These are phyloP conservation scores for Pyrus communis DNA, from an alignment of 306 rosid genomes.

Conservation along the genomic window DNA sequence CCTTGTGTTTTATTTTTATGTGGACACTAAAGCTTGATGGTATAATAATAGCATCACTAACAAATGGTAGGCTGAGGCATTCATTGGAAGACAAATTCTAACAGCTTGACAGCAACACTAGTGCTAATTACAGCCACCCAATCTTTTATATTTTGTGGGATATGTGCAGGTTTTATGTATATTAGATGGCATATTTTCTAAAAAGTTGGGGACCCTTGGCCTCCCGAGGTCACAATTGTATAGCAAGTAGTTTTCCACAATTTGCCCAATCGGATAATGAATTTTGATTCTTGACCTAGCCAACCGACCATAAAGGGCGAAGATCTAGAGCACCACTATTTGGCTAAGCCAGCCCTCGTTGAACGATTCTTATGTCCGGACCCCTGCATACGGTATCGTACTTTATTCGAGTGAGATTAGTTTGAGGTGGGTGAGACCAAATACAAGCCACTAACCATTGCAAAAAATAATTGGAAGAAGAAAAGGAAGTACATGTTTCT, in stretches of 20 bases:
- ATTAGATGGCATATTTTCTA: neutral
- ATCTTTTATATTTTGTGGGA: neutral
- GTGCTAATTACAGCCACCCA: neutral
- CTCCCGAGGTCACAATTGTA: neutral
- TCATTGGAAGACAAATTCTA: neutral
- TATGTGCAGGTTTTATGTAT: neutral
- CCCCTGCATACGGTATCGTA: neutral
- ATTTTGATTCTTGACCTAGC: neutral
- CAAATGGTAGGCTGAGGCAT: neutral
- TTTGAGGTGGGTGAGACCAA: neutral
- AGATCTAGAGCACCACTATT: neutral
- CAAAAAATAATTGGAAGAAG: too few relatives aligned
- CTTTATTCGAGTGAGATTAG: neutral
- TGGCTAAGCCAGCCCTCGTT: neutral
- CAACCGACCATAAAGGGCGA: slow-evolving; percentile 11
- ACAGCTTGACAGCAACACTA: neutral
- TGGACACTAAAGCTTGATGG: neutral
- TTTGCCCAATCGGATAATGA: slow-evolving; percentile 7
- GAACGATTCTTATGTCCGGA: neutral
- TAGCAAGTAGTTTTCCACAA: neutral
- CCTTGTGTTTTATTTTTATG: neutral
- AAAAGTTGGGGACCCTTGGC: neutral
- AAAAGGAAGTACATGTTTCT: too few relatives aligned
- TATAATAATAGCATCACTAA: neutral
- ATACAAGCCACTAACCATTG: too few relatives aligned